Percentiles rank a stretch among this genome's conserved stretches.
phyloP scores from a whole-genome alignment of 805 yeast species.

The Kluyveromyces dobzhanskii region DNA sequence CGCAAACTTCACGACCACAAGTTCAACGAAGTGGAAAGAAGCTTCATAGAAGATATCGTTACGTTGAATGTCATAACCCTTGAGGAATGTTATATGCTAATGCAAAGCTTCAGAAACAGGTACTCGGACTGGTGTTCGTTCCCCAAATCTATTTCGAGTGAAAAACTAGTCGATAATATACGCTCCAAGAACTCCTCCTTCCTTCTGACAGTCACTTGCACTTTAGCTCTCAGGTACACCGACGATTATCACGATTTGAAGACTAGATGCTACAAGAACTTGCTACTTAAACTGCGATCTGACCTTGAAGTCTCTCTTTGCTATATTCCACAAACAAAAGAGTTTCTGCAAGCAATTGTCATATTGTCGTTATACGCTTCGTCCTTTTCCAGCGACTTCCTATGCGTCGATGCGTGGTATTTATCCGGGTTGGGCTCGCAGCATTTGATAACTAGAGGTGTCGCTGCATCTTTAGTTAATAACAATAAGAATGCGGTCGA shows the following conservation, averaged over 20 bases:
- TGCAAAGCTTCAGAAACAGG: constrained; percentile 52
- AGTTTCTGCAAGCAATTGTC: constrained; percentile 61
- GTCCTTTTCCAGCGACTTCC: constrained; percentile 44
- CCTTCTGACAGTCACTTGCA: constrained; percentile 58
- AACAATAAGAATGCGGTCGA: background rate
- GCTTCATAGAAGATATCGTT: constrained; percentile 39
- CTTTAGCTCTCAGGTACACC: constrained; percentile 48
- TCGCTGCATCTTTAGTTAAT: constrained; percentile 14
- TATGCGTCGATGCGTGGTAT: constrained; percentile 62
- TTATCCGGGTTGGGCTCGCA: constrained; percentile 58
- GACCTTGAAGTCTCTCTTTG: constrained; percentile 42
- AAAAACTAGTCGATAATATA: constrained; percentile 40
- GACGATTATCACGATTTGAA: constrained; percentile 25
- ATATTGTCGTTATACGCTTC: constrained; percentile 57
- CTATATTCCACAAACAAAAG: constrained; percentile 40
- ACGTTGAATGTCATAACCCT: constrained; percentile 40
- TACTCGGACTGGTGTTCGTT: constrained; percentile 76
- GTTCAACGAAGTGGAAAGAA: constrained; percentile 6
- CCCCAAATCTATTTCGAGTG: constrained; percentile 44
- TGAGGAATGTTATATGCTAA: constrained; percentile 40
- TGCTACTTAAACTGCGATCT: constrained; percentile 39
- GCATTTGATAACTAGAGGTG: constrained; percentile 47
- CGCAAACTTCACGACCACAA: constrained; percentile 10
- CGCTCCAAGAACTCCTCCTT: constrained; percentile 44
- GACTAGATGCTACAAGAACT: constrained; percentile 34